Conservation (phyloP, 768 basidiomycete species). For the Roridomyces roridus region DNA sequence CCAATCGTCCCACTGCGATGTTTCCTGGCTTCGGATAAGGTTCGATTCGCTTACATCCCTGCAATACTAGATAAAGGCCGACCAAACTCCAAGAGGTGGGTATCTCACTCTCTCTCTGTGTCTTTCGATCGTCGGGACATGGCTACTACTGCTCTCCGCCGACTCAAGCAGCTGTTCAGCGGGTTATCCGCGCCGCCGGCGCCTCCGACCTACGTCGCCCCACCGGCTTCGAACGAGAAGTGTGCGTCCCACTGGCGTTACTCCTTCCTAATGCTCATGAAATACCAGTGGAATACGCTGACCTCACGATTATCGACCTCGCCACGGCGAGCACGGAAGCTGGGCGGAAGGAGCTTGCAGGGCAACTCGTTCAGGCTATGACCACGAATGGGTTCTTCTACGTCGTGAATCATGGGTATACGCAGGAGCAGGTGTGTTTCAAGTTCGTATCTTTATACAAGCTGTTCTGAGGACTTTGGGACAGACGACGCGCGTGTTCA, state of each 20-base stretch:
- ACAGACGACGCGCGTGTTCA: slow-evolving; percentile 51
- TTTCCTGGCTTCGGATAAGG: too few relatives aligned
- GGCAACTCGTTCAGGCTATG: slow-evolving; percentile 42
- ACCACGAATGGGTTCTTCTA: slow-evolving; percentile 49
- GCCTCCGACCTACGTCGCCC: slow-evolving; percentile 14
- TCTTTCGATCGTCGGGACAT: background rate
- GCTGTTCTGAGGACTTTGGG: background rate
- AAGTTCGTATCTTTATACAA: background rate
- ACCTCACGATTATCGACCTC: slow-evolving; percentile 46
- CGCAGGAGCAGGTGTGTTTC: slow-evolving; percentile 41
- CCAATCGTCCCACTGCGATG: too few relatives aligned
- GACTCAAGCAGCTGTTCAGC: background rate
- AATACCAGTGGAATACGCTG: slow-evolving; percentile 48
- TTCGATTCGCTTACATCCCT: too few relatives aligned
- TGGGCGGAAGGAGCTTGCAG: slow-evolving; percentile 34
- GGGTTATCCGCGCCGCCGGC: background rate
- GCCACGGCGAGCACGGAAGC: slow-evolving; percentile 34
- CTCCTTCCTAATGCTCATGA: too few relatives aligned
- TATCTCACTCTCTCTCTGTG: background rate
- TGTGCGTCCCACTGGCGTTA: background rate
- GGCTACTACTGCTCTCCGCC: background rate
- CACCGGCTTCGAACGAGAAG: slow-evolving; percentile 8
- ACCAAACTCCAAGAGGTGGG: too few relatives aligned
- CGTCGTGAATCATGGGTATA: slow-evolving; percentile 55
- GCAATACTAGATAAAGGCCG: too few relatives aligned